Evolutionary conservation across 1,139 yeast genomes (phyloP).

Genomic region (Suhomyces maxii): DNA sequence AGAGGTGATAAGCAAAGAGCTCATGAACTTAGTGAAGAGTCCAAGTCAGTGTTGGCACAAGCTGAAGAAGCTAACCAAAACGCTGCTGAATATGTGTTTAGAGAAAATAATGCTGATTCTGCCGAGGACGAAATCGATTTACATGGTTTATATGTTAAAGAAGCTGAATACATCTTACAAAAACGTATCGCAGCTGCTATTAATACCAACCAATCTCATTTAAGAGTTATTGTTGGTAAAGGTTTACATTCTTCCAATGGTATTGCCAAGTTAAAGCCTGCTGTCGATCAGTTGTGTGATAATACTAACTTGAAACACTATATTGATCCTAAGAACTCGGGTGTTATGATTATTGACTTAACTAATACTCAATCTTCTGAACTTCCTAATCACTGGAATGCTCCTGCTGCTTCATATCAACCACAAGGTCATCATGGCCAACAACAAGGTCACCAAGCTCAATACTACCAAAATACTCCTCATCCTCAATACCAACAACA

Average conservation of each 20-base stretch:
- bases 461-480: slow-evolving; percentile 20
- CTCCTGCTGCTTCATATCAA: slow-evolving; percentile 22
- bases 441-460: slow-evolving; percentile 31
- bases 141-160: slow-evolving; percentile 88
- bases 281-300: slow-evolving; percentile 73
- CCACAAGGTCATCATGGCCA: slow-evolving; percentile 30
- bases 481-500: slow-evolving; percentile 23
- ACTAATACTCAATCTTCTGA: slow-evolving; percentile 38
- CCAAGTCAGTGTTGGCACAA: slow-evolving; percentile 56
- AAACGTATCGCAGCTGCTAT: slow-evolving; percentile 70
- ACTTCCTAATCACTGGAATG: slow-evolving; percentile 53
- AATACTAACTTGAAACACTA: slow-evolving; percentile 61
- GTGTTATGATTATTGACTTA: slow-evolving; percentile 75
- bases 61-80: slow-evolving; percentile 72
- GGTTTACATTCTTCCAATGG: slow-evolving; percentile 84
- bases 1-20: slow-evolving; percentile 74
- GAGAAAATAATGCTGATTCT: slow-evolving; percentile 85
- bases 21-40: slow-evolving; percentile 66
- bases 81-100: slow-evolving; percentile 90
- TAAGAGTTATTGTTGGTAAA: slow-evolving; percentile 87
- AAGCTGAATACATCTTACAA: slow-evolving; percentile 77
- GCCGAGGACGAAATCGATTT: slow-evolving; percentile 84
- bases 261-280: slow-evolving; percentile 86
- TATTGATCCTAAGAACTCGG: slow-evolving; percentile 70
- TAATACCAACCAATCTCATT: slow-evolving; percentile 54